Percentiles rank a stretch among this genome's conserved stretches.
Conservation (phyloP, 23 red algal genomes). For the Gracilaria gracilis region DNA sequence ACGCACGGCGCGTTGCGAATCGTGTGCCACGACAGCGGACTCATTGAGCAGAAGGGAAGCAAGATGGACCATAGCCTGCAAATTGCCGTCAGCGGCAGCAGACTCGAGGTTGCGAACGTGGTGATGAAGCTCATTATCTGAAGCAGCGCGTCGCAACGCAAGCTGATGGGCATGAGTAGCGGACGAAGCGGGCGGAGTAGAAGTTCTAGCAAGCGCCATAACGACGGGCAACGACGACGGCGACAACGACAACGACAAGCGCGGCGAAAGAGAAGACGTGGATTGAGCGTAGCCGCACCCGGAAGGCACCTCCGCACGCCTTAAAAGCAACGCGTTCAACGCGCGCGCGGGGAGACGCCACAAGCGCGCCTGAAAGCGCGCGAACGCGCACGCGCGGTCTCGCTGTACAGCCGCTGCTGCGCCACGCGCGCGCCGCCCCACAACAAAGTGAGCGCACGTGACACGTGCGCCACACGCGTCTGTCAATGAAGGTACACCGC, state of each 20-base stretch:
- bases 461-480: neutral
- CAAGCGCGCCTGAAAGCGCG: too few species aligned
- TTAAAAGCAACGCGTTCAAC: too few species aligned
- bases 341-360: neutral
- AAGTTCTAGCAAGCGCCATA: constrained; percentile 36
- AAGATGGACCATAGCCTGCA: constrained; percentile 41
- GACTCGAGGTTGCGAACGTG: constrained; percentile 35
- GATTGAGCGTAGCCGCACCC: too few species aligned
- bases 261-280: neutral
- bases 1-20: constrained; percentile 49
- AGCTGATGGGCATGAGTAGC: constrained; percentile 24
- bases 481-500: neutral
- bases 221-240: neutral
- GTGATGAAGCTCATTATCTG: constrained; percentile 24
- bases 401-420: too few species aligned
- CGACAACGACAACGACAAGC: neutral
- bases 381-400: too few species aligned
- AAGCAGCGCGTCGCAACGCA: constrained; percentile 6
- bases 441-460: too few species aligned
- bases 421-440: neutral
- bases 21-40: constrained; percentile 1
- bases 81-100: constrained; percentile 49
- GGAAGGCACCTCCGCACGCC: too few species aligned
- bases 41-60: constrained; percentile 46
- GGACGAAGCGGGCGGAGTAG: constrained; percentile 23